A percentile compares a stretch with the other conserved stretches of the same genome.
phyloP scores from a whole-genome alignment of 495 filamentous ascomycete genomes.

The Gamarada debralockiae region DNA sequence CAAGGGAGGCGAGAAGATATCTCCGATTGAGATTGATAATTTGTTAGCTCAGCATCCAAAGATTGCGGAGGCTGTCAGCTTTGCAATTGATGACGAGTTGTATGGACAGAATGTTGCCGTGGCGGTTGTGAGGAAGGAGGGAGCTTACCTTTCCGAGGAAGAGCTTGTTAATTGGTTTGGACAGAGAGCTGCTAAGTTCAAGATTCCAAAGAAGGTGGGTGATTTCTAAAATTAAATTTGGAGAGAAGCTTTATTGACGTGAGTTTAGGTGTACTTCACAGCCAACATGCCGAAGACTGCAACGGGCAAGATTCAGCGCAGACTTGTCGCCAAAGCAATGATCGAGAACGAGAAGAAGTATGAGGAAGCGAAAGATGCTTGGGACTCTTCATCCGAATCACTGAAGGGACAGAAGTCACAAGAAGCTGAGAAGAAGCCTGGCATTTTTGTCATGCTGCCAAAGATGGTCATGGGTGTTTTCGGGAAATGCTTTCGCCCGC shows the following conservation, averaged over 20 bases:
- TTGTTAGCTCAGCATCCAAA: constrained; percentile 59
- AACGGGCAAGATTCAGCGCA: constrained; percentile 77
- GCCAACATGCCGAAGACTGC: constrained; percentile 79
- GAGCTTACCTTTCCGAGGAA: constrained; percentile 41
- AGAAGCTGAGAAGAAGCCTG: too few species aligned
- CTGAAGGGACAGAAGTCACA: too few species aligned
- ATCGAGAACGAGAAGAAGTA: too few species aligned
- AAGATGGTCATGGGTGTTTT: too few species aligned
- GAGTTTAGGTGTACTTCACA: constrained; percentile 52
- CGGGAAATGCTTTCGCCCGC: too few species aligned
- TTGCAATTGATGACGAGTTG: constrained; percentile 67
- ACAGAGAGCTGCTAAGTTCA: constrained; percentile 67
- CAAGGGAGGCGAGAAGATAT: constrained; percentile 77
- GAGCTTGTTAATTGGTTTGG: constrained; percentile 62
- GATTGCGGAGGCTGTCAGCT: constrained; percentile 72
- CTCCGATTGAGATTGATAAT: constrained; percentile 81
- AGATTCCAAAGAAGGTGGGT: constrained; percentile 70
- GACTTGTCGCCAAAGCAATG: constrained; percentile 73
- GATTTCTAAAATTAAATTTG: background rate
- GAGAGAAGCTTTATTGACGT: background rate
- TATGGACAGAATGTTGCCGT: constrained; percentile 79
- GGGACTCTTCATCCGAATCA: too few species aligned
- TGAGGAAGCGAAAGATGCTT: too few species aligned
- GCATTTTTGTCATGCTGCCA: too few species aligned
- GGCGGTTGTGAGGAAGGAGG: constrained; percentile 68